phyloP scores from a whole-genome alignment of 1,284 basidiomycete genomes.

The Inonotus obliquus region DNA sequence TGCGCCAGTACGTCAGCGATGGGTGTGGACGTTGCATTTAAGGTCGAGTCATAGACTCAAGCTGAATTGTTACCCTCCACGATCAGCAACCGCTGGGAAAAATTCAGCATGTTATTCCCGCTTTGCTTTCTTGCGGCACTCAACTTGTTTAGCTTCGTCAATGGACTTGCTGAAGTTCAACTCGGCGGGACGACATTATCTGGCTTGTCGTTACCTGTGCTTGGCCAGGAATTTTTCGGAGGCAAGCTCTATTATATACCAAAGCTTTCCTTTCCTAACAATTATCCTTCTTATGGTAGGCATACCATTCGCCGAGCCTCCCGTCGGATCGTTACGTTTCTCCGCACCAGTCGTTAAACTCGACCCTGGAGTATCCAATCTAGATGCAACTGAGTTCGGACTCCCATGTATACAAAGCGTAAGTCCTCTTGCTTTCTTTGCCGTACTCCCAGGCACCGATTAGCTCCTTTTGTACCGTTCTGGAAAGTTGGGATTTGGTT shows the following conservation, averaged over 20 bases:
- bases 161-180: not conserved
- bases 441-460: too few relatives aligned
- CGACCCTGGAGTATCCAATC: slow-evolving; percentile 27
- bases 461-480: too few relatives aligned
- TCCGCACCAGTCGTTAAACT: slow-evolving; percentile 51
- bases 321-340: slow-evolving; percentile 50
- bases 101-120: too few relatives aligned
- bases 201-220: not conserved
- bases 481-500: not conserved
- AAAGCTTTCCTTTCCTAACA: not conserved
- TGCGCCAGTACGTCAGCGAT: too few relatives aligned
- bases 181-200: not conserved
- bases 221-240: slow-evolving; percentile 5
- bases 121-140: too few relatives aligned
- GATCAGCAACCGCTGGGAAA: too few relatives aligned
- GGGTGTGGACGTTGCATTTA: too few relatives aligned
- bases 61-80: too few relatives aligned
- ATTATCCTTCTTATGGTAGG: slow-evolving; percentile 41
- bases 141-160: too few relatives aligned
- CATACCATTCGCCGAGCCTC: slow-evolving; percentile 64
- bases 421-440: not conserved
- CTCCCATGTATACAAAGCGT: slow-evolving; percentile 49
- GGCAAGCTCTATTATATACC: not conserved
- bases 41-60: too few relatives aligned
- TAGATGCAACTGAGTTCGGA: slow-evolving; percentile 47